phyloP scores from a whole-genome alignment of 2,329 filamentous ascomycete genomes.

The Trichoderma aggressivum region DNA sequence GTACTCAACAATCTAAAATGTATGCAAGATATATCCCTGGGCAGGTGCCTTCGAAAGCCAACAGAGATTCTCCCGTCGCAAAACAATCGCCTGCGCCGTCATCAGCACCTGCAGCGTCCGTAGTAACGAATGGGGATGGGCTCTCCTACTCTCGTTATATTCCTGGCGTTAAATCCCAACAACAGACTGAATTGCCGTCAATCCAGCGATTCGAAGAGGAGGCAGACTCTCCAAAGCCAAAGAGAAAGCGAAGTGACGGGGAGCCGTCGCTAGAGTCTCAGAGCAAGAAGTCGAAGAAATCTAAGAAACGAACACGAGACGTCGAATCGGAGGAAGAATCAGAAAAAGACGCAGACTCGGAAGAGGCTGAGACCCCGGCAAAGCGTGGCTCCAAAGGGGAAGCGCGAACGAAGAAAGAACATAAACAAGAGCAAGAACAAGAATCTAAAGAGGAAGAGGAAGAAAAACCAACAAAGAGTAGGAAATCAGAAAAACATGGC shows the following conservation, averaged over 20 bases:
- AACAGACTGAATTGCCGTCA: conserved; percentile 14
- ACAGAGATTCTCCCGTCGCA: conserved; percentile 1
- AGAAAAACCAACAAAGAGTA: conserved; percentile 35
- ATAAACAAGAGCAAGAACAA: conserved; percentile 18
- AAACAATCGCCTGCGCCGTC: conserved; percentile 1
- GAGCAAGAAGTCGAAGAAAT: conserved; percentile 36
- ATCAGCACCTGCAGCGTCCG: conserved; percentile 6
- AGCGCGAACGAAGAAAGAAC: conserved; percentile 23
- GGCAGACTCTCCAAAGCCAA: conserved; percentile 27
- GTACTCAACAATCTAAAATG: conserved; percentile 26
- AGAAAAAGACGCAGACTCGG: conserved; percentile 17
- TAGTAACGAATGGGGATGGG: conserved; percentile 21
- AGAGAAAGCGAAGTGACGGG: conserved; percentile 37
- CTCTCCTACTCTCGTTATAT: conserved; percentile 43
- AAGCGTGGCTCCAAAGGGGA: conserved; percentile 14
- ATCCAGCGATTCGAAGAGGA: conserved; percentile 32
- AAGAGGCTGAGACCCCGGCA: conserved; percentile 24
- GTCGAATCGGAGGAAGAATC: conserved; percentile 4
- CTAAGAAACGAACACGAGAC: conserved; percentile 19
- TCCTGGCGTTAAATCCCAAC: conserved; percentile 29
- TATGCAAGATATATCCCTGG: conserved; percentile 44
- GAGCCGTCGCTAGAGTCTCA: conserved; percentile 30
- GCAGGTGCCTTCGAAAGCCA: conserved; percentile 16
- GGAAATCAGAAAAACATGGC: conserved; percentile 28
- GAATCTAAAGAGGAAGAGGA: background rate